Base-by-base conservation (phyloP, 1,139 yeast species). In the Scheffersomyces segobiensis region DNA sequence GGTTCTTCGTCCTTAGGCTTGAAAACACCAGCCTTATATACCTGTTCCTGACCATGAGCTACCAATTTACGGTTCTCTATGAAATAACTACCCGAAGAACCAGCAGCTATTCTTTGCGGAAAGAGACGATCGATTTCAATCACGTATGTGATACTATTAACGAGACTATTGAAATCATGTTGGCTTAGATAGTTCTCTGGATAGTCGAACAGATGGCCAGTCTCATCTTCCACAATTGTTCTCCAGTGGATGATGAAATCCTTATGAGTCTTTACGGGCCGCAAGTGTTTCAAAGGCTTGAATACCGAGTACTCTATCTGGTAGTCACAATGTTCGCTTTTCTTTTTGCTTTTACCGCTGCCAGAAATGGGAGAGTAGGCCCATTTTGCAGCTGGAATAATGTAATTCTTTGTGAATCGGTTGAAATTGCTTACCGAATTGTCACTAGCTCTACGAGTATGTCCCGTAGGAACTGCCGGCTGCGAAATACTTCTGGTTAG, bases 1-100 rank as follows among this genome's bases (percentile, higher is more conserved):
- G 93, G 95, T 64, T 89, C 93, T 70, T 89, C 95, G 70, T 88
- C 92, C 67, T 88, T 88, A 6, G 95, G 95, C 68, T 89, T 89
- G 76, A 89, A 89, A 2, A 89, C 87, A 0, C 88, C 93, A 5
- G 81, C 81, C 52, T 63, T 70, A 49, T 62, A 60, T 10, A 64
- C 60, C 8, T 56, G 32, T 12, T 53, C 56, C 8, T 49, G 42
- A 21, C 60, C 21, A 56, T 53, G 12, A 39, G 18, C 47, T n/a
- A 50, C 54, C 8, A 73, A 69, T 51, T 71, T 68, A 42, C 72
- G 71, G 1, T 66, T 56, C 1, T 76, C 79, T 3, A 88, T 76
- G 67, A 88, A 89, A 66, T 89, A 89, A 57, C 90, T 85, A 1
- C 95, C 93, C 0, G 91, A 86, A 3, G 91, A 86, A 0, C 95